Evolutionary conservation across 2,329 filamentous ascomycete genomes (phyloP).

Genomic region (Pestalotiopsis sp.): DNA sequence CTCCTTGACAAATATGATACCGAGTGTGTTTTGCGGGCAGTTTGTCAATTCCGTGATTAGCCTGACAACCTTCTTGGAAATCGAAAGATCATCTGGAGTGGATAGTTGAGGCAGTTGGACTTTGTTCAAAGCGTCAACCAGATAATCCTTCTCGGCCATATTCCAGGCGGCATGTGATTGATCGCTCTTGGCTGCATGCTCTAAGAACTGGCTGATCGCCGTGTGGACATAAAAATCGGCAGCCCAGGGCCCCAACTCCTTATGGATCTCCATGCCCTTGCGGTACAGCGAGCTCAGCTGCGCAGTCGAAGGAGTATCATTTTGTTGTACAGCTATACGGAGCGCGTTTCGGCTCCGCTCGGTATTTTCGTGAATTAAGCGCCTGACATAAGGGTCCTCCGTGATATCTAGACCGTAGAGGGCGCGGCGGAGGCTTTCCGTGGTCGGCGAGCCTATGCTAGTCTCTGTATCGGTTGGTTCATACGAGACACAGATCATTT

Average conservation of each 20-base stretch:
- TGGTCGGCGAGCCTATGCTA: slow-evolving; percentile 29
- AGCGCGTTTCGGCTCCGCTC: slow-evolving; percentile 44
- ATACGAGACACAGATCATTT: slow-evolving; percentile 45
- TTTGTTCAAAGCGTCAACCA: slow-evolving; percentile 48
- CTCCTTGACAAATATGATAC: slow-evolving; percentile 71
- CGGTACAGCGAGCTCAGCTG: slow-evolving; percentile 60
- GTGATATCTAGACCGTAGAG: slow-evolving; percentile 54
- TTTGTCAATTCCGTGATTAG: slow-evolving; percentile 57
- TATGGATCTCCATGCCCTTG: slow-evolving; percentile 52
- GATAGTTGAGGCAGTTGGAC: slow-evolving; percentile 30
- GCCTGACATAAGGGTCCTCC: slow-evolving; percentile 63
- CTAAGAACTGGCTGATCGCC: slow-evolving; percentile 42
- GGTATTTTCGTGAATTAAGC: slow-evolving; percentile 44
- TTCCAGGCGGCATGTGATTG: slow-evolving; percentile 43
- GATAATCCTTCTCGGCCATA: slow-evolving; percentile 57
- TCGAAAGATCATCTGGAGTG: slow-evolving; percentile 23
- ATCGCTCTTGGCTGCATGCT: slow-evolving; percentile 26
- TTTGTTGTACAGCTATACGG: slow-evolving; percentile 39
- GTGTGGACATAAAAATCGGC: slow-evolving; percentile 66
- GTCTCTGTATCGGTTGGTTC: slow-evolving; percentile 1
- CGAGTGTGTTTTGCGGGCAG: slow-evolving; percentile 46
- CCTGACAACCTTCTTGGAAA: slow-evolving; percentile 61
- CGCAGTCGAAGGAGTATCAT: slow-evolving; percentile 53
- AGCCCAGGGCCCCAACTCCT: slow-evolving; percentile 70
- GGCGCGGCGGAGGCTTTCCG: slow-evolving; percentile 46